phyloP scores from a whole-genome alignment of 345 rosid genomes.

The Sisymbrium irio region DNA sequence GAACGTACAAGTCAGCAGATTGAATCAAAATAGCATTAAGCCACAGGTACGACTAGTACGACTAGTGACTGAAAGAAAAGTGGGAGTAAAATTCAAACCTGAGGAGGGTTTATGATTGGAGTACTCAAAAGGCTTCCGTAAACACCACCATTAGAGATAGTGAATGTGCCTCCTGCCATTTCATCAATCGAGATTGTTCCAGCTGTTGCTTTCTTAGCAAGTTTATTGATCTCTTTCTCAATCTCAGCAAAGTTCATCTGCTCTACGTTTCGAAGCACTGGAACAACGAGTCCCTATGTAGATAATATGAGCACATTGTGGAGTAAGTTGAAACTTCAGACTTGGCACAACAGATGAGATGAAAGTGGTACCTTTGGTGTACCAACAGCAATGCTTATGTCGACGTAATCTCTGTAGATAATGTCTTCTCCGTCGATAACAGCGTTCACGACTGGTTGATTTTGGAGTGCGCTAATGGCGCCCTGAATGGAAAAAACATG shows the following conservation, averaged over 20 bases:
- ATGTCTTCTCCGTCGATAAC: slow-evolving; percentile 97
- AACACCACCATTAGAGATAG: slow-evolving; percentile 48
- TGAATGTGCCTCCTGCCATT: slow-evolving; percentile 96
- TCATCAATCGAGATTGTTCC: slow-evolving; percentile 93
- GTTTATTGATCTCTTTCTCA: slow-evolving; percentile 77
- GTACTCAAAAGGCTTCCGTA: slow-evolving; percentile 93
- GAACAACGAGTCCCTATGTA: slow-evolving; percentile 82
- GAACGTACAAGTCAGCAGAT: background rate
- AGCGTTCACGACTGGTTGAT: slow-evolving; percentile 93
- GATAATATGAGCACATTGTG: background rate
- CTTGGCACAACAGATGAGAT: background rate
- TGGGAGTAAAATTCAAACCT: slow-evolving; percentile 43
- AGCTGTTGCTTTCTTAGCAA: slow-evolving; percentile 83
- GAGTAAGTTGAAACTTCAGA: background rate
- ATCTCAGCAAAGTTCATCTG: slow-evolving; percentile 83
- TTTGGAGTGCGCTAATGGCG: slow-evolving; percentile 80
- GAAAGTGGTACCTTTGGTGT: slow-evolving; percentile 65
- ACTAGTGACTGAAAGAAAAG: background rate
- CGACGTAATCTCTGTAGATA: slow-evolving; percentile 83
- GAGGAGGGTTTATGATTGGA: slow-evolving; percentile 96
- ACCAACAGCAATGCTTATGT: slow-evolving; percentile 88
- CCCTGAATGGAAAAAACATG: slow-evolving; percentile 46
- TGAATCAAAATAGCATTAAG: background rate
- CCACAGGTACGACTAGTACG: background rate
- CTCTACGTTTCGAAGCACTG: slow-evolving; percentile 67